Conservation (phyloP, 2,329 filamentous ascomycete species). For the Boeremia lycopersici region DNA sequence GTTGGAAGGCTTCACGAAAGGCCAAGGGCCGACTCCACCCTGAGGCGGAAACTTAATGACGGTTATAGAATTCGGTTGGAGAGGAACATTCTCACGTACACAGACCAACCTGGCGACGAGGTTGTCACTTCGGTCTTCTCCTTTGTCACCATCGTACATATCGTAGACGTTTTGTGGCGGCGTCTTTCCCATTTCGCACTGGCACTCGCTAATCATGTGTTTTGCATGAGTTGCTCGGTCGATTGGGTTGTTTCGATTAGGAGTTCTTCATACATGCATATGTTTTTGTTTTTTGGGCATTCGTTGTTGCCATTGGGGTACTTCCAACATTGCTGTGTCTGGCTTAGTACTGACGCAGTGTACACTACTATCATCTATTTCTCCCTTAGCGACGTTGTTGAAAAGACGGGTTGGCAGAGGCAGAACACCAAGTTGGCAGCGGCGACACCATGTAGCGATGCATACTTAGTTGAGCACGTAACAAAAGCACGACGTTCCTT, state of each 20-base stretch:
- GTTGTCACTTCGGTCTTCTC: conserved; percentile 36
- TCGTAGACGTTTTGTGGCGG: conserved; percentile 43
- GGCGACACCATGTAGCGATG: conserved; percentile 20
- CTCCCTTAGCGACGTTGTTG: conserved; percentile 19
- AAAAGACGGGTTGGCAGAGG: conserved; percentile 22
- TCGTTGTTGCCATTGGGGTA: conserved; percentile 15
- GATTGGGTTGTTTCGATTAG: conserved; percentile 36
- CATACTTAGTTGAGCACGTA: conserved; percentile 31
- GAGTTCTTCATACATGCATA: conserved; percentile 47
- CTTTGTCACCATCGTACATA: conserved; percentile 48
- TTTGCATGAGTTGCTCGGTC: conserved; percentile 44
- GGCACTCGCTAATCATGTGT: conserved; percentile 45
- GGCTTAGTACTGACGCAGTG: conserved; percentile 27
- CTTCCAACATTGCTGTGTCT: conserved; percentile 24
- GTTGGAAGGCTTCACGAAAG: conserved; percentile 31
- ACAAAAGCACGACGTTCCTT: conserved; percentile 38
- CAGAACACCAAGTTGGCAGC: conserved; percentile 5
- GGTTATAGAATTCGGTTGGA: conserved; percentile 42
- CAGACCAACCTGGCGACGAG: conserved; percentile 30
- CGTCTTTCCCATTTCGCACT: conserved; percentile 35
- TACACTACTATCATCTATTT: conserved; percentile 37
- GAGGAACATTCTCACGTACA: conserved; percentile 46
- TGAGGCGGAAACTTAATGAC: conserved; percentile 44
- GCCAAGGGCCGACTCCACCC: conserved; percentile 26
- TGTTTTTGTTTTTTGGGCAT: conserved; percentile 31